phyloP scores from a whole-genome alignment of 2,329 filamentous ascomycete genomes.

The Cylindrodendrum hubeiense region DNA sequence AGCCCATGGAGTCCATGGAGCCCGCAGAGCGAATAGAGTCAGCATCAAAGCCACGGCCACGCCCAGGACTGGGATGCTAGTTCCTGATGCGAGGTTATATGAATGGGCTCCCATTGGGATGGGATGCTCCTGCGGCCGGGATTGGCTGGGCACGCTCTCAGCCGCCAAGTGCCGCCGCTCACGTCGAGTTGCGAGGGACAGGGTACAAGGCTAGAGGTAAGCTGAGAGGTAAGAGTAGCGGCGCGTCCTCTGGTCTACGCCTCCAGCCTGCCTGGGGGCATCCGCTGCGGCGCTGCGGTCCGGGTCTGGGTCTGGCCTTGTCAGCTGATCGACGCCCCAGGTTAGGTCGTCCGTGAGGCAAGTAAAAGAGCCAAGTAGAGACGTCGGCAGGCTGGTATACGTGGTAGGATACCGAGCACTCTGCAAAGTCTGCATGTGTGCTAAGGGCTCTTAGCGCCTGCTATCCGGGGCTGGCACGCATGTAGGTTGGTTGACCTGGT shows the following conservation, averaged over 20 bases:
- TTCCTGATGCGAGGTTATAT: slow-evolving; percentile 9
- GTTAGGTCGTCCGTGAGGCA: not conserved
- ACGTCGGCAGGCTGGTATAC: not conserved
- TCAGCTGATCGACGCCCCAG: not conserved
- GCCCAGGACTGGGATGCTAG: slow-evolving; percentile 20
- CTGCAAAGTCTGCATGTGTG: not conserved
- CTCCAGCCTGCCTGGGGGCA: not conserved
- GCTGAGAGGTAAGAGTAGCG: not conserved
- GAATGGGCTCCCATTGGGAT: slow-evolving; percentile 17
- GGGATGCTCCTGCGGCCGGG: slow-evolving; percentile 23
- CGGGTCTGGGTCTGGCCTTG: not conserved
- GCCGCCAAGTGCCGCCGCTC: slow-evolving; percentile 33
- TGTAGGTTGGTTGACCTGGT: not conserved
- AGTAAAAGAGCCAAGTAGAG: not conserved
- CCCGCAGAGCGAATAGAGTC: slow-evolving; percentile 5
- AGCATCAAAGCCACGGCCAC: slow-evolving; percentile 13
- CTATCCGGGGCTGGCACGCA: not conserved
- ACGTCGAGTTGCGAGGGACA: slow-evolving; percentile 5
- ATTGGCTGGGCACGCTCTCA: slow-evolving; percentile 35
- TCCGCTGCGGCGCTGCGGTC: not conserved
- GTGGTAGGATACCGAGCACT: not conserved
- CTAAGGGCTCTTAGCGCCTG: not conserved
- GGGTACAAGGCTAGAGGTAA: not conserved
- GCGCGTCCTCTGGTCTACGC: not conserved
- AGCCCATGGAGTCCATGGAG: slow-evolving; percentile 28